Evolutionary conservation across 1,284 basidiomycete genomes (phyloP), one percentile per base, ranked within the genome.

Genomic region (Leccinum fallax): DNA sequence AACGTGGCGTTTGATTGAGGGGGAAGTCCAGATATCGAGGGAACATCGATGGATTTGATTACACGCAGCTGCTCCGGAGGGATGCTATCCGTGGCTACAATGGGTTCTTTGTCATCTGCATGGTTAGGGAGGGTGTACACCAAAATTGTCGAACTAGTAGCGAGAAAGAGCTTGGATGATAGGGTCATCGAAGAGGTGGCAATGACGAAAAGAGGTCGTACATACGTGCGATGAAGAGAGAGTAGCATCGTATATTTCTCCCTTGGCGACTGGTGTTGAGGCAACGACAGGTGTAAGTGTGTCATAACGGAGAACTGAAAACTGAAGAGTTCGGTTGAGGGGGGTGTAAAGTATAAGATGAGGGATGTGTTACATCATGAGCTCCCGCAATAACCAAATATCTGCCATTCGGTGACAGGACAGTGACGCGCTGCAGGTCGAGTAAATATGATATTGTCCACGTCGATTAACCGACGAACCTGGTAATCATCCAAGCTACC

Each of bases 401-500:
- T 49, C 76, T 80, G 32, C 84, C 83, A 69, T 88, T 81, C 10
- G 85, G 85, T 58, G 92, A 93, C 61, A 94, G 76, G 2, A 84
- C 82, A 2, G 92, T 91, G 15, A 93, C 88, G 85, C 89, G 93
- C 92, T 95, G 34, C 28, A 43, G n/a, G 26, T 32, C 21, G 30
- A n/a, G 54, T 74, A 4, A 53, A 56, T 53, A 63, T 46, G 30
- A 53, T 11, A 19, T 36, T 10, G 8, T 28, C 16, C 9, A 7
- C 2, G 19, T 21, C 43, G 6, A 32, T 32, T 36, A 8, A 48
- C 51, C 21, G 10, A 72, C 81, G 53, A 63, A 93, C 94, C 79
- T 97, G 94, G 69, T 89, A 97, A 69, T 94, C 92, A 54, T 94
- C 92, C 5, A 79, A 72, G 68, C 85, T 85, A 21, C 76, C 77